Conservation (phyloP, 257 asterid genomes). For the Nicotiana paniculata region DNA sequence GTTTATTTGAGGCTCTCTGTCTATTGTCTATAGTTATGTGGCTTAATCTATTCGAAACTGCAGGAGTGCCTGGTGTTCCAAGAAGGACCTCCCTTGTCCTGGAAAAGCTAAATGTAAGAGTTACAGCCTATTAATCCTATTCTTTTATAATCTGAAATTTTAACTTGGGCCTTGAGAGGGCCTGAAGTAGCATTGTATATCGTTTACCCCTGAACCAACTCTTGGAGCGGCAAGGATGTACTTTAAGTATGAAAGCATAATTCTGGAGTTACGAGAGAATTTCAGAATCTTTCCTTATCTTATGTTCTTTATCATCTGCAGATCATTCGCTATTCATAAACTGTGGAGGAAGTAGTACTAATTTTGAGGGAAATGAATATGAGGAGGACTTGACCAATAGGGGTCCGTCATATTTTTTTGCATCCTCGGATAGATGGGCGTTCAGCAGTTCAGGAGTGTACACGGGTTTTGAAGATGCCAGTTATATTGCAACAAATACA, state of each 20-base stretch:
- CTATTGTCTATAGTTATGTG: background rate
- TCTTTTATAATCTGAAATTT: background rate
- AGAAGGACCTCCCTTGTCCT: conserved; percentile 61
- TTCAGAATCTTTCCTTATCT: background rate
- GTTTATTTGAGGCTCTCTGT: background rate
- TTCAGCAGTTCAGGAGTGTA: conserved; percentile 70
- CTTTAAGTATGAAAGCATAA: background rate
- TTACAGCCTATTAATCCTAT: background rate
- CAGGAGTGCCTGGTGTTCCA: conserved; percentile 65
- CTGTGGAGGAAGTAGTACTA: conserved; percentile 60
- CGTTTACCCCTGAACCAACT: background rate
- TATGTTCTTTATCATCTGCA: conserved; percentile 24
- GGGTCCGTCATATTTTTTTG: conserved; percentile 53
- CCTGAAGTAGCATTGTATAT: background rate
- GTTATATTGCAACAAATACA: conserved; percentile 20
- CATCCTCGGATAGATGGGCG: conserved; percentile 53
- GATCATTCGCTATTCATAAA: conserved; percentile 64
- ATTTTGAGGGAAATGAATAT: conserved; percentile 44
- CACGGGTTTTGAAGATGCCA: conserved; percentile 1
- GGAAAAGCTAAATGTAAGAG: conserved; percentile 39
- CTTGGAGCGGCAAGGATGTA: background rate
- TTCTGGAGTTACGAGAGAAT: background rate
- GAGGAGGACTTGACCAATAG: conserved; percentile 39
- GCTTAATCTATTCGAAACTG: conserved; percentile 5
- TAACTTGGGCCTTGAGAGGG: background rate